Evolutionary conservation across 2,329 filamentous ascomycete species (phyloP).

Genomic region (Cercospora sojina): DNA sequence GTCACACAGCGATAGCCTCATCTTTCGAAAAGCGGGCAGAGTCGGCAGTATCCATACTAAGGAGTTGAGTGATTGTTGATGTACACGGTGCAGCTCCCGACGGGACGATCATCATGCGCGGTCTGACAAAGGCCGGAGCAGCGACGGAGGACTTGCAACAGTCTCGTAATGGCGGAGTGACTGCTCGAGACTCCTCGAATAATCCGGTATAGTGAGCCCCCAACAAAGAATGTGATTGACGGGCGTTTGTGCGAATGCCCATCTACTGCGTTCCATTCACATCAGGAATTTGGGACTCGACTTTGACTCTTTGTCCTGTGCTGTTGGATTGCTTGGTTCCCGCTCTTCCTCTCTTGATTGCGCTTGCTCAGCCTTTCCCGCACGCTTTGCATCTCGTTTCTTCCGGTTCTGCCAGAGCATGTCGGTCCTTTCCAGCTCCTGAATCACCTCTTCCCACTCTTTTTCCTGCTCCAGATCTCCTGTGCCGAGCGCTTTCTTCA

Average conservation of each 20-base stretch:
- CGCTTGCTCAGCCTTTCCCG: conserved; percentile 27
- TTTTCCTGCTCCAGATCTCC: conserved; percentile 72
- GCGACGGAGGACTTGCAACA: neutral
- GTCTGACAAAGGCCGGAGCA: neutral
- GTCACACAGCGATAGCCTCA: neutral
- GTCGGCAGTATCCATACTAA: neutral
- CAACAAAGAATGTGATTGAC: neutral
- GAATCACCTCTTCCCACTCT: conserved; percentile 82
- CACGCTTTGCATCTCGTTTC: conserved; percentile 32
- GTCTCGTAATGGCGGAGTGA: neutral
- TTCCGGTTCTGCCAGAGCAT: conserved; percentile 33
- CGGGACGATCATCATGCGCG: neutral
- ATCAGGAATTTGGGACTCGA: conserved; percentile 35
- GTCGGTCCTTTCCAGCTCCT: conserved; percentile 39
- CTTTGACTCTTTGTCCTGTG: conserved; percentile 5
- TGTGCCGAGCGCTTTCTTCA: conserved; percentile 76
- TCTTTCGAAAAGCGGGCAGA: neutral
- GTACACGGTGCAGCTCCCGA: neutral
- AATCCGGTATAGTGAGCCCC: neutral
- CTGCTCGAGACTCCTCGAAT: neutral
- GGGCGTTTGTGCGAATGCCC: neutral
- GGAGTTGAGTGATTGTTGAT: neutral
- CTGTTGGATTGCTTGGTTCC: neutral
- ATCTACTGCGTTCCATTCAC: conserved; percentile 19
- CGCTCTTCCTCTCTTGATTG: conserved; percentile 23